These are phyloP conservation scores for Ophiostoma sp. DNA, from an alignment of 2,329 filamentous ascomycete genomes.

Conservation along the genomic window DNA sequence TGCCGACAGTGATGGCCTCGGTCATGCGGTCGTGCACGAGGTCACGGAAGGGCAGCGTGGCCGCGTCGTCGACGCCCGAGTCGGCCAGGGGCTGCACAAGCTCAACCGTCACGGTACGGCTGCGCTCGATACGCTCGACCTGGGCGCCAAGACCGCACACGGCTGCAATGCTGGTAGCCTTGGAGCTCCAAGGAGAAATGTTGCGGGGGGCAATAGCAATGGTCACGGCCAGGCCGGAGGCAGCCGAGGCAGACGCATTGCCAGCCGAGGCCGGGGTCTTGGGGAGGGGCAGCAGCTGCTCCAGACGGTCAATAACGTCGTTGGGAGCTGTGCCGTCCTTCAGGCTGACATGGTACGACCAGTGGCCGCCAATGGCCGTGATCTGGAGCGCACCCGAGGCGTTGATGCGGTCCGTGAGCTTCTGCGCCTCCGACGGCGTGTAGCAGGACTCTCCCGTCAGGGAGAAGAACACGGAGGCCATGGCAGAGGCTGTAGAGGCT, in stretches of 20 bases:
- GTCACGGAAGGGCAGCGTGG: constrained; percentile 53
- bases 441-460: constrained; percentile 40
- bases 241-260: constrained; percentile 38
- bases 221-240: constrained; percentile 45
- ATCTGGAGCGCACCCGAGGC: constrained; percentile 40
- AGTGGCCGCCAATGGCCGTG: constrained; percentile 47
- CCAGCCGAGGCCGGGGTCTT: constrained; percentile 32
- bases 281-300: constrained; percentile 43
- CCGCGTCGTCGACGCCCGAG: constrained; percentile 14
- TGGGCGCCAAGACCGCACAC: constrained; percentile 74
- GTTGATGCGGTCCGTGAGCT: constrained; percentile 42
- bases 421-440: constrained; percentile 42
- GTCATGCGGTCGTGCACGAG: constrained; percentile 92
- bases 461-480: constrained; percentile 28
- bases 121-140: constrained; percentile 77
- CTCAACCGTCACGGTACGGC: constrained; percentile 66
- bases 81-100: constrained; percentile 50
- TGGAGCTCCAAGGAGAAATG: constrained; percentile 95
- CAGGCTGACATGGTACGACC: constrained; percentile 64
- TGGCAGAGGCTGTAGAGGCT: constrained; percentile 13
- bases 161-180: constrained; percentile 87
- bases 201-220: constrained; percentile 74
- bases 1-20: constrained; percentile 60
- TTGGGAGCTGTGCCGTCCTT: constrained; percentile 43
- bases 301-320: constrained; percentile 39